phyloP scores from a whole-genome alignment of 139 green algal species.

The Marvania coccoides region DNA sequence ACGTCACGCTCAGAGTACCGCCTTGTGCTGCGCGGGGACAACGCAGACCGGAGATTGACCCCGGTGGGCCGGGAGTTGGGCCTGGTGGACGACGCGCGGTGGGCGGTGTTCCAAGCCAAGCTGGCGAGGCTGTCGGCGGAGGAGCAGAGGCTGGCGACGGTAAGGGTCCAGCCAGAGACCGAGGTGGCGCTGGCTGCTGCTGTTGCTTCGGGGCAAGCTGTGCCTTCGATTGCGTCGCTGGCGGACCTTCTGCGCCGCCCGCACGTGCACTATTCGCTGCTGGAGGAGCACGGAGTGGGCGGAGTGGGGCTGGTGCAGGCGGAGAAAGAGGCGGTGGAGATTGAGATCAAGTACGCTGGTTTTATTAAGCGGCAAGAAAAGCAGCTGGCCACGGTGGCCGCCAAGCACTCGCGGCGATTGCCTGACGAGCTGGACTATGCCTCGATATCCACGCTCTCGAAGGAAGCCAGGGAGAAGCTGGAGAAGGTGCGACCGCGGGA shows the following conservation, averaged over 20 bases:
- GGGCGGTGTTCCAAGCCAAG: constrained; percentile 57
- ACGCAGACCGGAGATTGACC: constrained; percentile 89
- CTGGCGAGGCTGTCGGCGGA: constrained; percentile 62
- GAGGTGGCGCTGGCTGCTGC: constrained; percentile 36
- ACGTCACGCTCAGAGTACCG: constrained; percentile 87
- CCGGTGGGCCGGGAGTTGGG: constrained; percentile 77
- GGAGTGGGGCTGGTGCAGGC: constrained; percentile 6
- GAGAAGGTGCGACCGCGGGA: constrained; percentile 62
- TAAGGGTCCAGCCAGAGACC: constrained; percentile 35
- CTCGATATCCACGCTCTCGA: constrained; percentile 61
- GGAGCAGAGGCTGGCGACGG: constrained; percentile 49
- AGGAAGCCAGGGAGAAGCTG: constrained; percentile 92
- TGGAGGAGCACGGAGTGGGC: constrained; percentile 50
- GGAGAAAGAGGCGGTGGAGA: constrained; percentile 86
- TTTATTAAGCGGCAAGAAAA: constrained; percentile 84
- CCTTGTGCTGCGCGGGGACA: constrained; percentile 88
- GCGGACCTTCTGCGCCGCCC: constrained; percentile 82
- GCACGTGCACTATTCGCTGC: constrained; percentile 76
- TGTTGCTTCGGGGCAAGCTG: constrained; percentile 47
- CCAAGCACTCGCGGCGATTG: constrained; percentile 45
- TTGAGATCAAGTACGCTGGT: constrained; percentile 94
- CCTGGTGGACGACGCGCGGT: constrained; percentile 75
- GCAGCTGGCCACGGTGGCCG: constrained; percentile 60
- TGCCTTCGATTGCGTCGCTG: constrained; percentile 43
- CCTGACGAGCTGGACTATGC: constrained; percentile 72